These are phyloP conservation scores for Hemileccinum rubropunctum DNA, from an alignment of 768 basidiomycete species.

Conservation along the genomic window DNA sequence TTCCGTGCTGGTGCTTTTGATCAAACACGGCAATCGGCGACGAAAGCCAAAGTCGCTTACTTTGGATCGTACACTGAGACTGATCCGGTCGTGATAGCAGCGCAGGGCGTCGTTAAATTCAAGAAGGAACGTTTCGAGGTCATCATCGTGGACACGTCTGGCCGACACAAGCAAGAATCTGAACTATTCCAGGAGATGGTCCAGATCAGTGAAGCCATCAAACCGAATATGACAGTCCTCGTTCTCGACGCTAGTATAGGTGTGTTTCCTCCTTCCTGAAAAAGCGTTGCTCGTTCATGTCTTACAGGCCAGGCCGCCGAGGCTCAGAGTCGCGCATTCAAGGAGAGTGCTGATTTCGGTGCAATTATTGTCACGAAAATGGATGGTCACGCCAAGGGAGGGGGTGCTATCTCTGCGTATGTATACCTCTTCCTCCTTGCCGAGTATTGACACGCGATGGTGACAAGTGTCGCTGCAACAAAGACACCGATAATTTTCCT, in stretches of 20 bases:
- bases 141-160: constrained; percentile 97
- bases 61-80: constrained; percentile 99
- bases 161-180: constrained; percentile 94
- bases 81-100: constrained; percentile 92
- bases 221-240: constrained; percentile 94
- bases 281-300: neutral
- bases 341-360: constrained; percentile 95
- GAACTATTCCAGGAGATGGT: constrained; percentile 99
- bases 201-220: constrained; percentile 90
- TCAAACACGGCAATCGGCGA: constrained; percentile 97
- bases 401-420: constrained; percentile 98
- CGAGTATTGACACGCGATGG: constrained; percentile 9
- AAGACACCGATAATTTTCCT: constrained; percentile 99
- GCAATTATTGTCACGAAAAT: constrained; percentile 99
- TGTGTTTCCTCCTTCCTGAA: constrained; percentile 21
- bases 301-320: constrained; percentile 90
- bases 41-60: constrained; percentile 98
- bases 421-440: constrained; percentile 29
- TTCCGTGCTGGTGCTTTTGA: constrained; percentile 99
- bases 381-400: constrained; percentile 99
- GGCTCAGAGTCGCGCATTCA: constrained; percentile 94
- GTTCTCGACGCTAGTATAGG: constrained; percentile 97
- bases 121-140: constrained; percentile 98
- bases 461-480: constrained; percentile 88
- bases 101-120: constrained; percentile 94